Conservation (phyloP, 2,329 filamentous ascomycete species). For the Mariannaea elegans region DNA sequence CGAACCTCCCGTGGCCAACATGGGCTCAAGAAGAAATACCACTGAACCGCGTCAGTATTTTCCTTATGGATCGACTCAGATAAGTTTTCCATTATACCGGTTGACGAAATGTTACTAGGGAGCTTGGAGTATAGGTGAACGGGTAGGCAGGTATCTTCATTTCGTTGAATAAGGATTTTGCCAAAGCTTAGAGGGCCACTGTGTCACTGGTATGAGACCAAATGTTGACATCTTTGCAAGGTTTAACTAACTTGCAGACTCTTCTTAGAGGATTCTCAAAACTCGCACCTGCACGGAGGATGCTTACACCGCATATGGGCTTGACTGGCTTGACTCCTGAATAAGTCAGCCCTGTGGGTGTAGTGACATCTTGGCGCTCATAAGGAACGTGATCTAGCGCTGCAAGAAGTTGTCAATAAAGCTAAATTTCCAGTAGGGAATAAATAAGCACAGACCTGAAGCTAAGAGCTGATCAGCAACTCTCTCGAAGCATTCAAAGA, state of each 20-base stretch:
- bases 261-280: slow-evolving; percentile 42
- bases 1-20: slow-evolving; percentile 38
- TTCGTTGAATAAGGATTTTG: slow-evolving; percentile 45
- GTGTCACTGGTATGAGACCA: neutral
- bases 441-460: slow-evolving; percentile 13
- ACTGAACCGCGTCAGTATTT: slow-evolving; percentile 15
- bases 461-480: slow-evolving; percentile 22
- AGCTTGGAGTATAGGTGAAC: slow-evolving; percentile 44
- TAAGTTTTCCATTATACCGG: neutral
- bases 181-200: slow-evolving; percentile 43
- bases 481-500: slow-evolving; percentile 23
- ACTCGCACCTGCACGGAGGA: slow-evolving; percentile 44
- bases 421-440: neutral
- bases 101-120: slow-evolving; percentile 35
- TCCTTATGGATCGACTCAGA: neutral
- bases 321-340: slow-evolving; percentile 13
- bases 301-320: slow-evolving; percentile 44
- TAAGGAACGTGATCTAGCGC: slow-evolving; percentile 23
- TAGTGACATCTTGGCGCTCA: slow-evolving; percentile 14
- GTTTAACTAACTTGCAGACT: slow-evolving; percentile 35
- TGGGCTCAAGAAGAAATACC: slow-evolving; percentile 33
- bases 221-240: neutral
- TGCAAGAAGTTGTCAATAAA: neutral
- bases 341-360: slow-evolving; percentile 25
- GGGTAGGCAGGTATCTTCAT: slow-evolving; percentile 42